phyloP scores from a whole-genome alignment of 805 yeast species.

The Yarrowia hollandica region DNA sequence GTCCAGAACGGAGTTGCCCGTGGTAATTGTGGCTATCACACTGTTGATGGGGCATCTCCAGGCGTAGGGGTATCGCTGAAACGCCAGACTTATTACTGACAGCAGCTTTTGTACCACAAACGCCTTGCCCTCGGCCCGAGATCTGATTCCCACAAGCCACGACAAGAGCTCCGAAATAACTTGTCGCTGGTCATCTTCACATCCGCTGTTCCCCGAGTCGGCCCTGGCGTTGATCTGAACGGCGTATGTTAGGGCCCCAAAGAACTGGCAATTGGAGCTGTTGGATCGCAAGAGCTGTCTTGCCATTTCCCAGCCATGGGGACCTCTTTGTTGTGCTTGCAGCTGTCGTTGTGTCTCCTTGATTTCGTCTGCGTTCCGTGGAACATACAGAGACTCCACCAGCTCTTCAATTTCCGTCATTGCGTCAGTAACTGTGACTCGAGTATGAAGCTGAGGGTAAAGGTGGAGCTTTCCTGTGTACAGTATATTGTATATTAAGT shows the following conservation, averaged over 20 bases:
- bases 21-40: slow-evolving; percentile 31
- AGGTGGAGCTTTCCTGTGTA: slow-evolving; percentile 4
- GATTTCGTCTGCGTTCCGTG: slow-evolving; percentile 14
- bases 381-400: slow-evolving; percentile 28
- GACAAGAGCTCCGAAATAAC: slow-evolving; percentile 33
- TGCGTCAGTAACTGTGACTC: not conserved
- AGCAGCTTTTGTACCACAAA: slow-evolving; percentile 61
- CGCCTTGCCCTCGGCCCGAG: slow-evolving; percentile 31
- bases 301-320: slow-evolving; percentile 60
- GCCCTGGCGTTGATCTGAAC: slow-evolving; percentile 50
- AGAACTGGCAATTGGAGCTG: slow-evolving; percentile 50
- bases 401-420: slow-evolving; percentile 13
- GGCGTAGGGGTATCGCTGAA: slow-evolving; percentile 42
- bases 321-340: slow-evolving; percentile 59
- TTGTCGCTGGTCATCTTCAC: slow-evolving; percentile 28
- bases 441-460: not conserved
- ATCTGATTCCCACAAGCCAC: slow-evolving; percentile 32
- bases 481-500: not conserved
- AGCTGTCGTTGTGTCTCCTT: slow-evolving; percentile 52
- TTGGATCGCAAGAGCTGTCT: slow-evolving; percentile 47
- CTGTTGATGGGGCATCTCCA: slow-evolving; percentile 45
- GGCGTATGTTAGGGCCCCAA: slow-evolving; percentile 79
- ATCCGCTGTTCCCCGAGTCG: slow-evolving; percentile 11
- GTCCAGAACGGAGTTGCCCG: slow-evolving; percentile 1
- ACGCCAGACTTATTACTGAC: slow-evolving; percentile 55